These are phyloP conservation scores for Combretum micranthum DNA, from an alignment of 345 rosid genomes.

Conservation along the genomic window DNA sequence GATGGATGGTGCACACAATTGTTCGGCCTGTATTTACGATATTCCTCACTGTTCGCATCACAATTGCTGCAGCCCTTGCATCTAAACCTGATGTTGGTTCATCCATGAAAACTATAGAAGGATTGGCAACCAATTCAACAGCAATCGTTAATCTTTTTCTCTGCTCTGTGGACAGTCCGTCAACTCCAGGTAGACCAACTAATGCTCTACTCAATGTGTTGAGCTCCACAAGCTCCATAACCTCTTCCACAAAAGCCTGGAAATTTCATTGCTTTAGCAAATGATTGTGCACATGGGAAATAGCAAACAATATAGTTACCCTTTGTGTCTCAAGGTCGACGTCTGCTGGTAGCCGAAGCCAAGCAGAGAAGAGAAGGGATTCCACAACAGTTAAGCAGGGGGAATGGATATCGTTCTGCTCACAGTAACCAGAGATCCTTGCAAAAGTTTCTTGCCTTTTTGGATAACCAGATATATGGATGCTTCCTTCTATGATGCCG, in stretches of 20 bases:
- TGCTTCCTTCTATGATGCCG: constrained; percentile 77
- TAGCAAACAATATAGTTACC: constrained; percentile 29
- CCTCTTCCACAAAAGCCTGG: constrained; percentile 97
- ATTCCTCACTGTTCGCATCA: constrained; percentile 98
- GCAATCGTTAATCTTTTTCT: constrained; percentile 93
- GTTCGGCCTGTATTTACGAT: constrained; percentile 94
- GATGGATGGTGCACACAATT: constrained; percentile 96
- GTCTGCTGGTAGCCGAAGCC: constrained; percentile 82
- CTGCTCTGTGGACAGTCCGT: constrained; percentile 95
- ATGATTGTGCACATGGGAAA: constrained; percentile 1
- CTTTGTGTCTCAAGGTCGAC: constrained; percentile 71
- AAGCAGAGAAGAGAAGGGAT: constrained; percentile 90
- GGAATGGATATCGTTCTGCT: constrained; percentile 95
- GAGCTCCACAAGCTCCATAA: constrained; percentile 97
- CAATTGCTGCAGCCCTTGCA: constrained; percentile 98
- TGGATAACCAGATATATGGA: constrained; percentile 80
- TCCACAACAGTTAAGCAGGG: constrained; percentile 89
- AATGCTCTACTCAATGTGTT: constrained; percentile 72
- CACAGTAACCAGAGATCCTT: constrained; percentile 94
- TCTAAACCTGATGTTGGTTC: constrained; percentile 98
- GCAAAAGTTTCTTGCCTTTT: constrained; percentile 95
- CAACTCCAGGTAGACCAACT: constrained; percentile 92
- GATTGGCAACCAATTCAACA: constrained; percentile 92
- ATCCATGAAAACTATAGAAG: constrained; percentile 95
- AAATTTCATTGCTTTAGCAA: constrained; percentile 22